phyloP scores from a whole-genome alignment of 2,329 filamentous ascomycete species.

The Fusarium staphyleae region DNA sequence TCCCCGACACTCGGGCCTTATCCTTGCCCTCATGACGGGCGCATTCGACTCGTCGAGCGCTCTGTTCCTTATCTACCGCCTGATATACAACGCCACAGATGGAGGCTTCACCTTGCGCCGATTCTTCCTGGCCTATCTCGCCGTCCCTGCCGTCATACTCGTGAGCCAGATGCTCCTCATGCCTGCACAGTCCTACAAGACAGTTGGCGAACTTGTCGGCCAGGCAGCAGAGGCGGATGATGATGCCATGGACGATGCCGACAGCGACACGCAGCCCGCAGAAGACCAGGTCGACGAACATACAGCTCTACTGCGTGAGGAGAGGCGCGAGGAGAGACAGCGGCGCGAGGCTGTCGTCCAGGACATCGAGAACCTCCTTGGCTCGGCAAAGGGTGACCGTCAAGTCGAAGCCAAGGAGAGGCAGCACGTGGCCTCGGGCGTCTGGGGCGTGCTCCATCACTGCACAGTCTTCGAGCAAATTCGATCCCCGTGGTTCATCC shows the following conservation, averaged over 20 bases:
- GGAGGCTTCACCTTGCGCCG: conserved; percentile 65
- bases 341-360: conserved; percentile 69
- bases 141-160: conserved; percentile 72
- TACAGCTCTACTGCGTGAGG: conserved; percentile 60
- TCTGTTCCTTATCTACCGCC: conserved; percentile 76
- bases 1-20: conserved; percentile 76
- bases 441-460: conserved; percentile 87
- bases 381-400: conserved; percentile 65
- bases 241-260: conserved; percentile 41
- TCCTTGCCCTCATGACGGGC: conserved; percentile 79
- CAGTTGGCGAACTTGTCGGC: conserved; percentile 80
- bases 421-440: conserved; percentile 74
- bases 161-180: conserved; percentile 74
- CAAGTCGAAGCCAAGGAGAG: conserved; percentile 72
- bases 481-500: conserved; percentile 79
- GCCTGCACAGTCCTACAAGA: conserved; percentile 81
- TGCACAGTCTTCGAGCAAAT: conserved; percentile 76
- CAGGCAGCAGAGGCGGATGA: conserved; percentile 66
- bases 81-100: conserved; percentile 68
- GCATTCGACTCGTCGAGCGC: conserved; percentile 86
- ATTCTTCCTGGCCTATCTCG: conserved; percentile 77
- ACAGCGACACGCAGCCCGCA: conserved; percentile 27
- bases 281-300: conserved; percentile 67
- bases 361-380: conserved; percentile 77
- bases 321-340: conserved; percentile 65